Evolutionary conservation across 805 yeast genomes (phyloP).

Genomic region (Pichia rugopelliculosa): DNA sequence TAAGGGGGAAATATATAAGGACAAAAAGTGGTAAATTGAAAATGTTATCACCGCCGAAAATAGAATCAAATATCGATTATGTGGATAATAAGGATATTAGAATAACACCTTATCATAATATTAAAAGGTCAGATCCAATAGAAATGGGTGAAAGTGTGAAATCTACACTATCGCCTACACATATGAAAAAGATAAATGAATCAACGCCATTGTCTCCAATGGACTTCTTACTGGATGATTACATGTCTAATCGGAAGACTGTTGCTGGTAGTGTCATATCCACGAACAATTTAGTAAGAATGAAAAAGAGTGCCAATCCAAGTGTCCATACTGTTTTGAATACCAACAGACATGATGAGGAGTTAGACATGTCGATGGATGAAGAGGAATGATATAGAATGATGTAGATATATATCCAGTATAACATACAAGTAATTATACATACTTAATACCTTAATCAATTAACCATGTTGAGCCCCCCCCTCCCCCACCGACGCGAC

Average conservation of each 20-base stretch:
- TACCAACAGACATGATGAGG: not conserved
- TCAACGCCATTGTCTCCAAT: conserved; percentile 31
- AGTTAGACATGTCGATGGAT: conserved; percentile 6
- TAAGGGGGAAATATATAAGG: conserved; percentile 1
- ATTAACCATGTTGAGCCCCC: not conserved
- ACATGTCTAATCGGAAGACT: not conserved
- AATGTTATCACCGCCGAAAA: conserved; percentile 1
- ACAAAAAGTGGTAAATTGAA: conserved; percentile 2
- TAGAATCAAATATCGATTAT: not conserved
- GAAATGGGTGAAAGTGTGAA: conserved; percentile 17
- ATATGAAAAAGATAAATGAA: conserved; percentile 27
- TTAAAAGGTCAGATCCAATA: conserved; percentile 1
- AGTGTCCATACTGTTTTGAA: not conserved
- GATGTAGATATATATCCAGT: not conserved
- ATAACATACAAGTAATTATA: no score
- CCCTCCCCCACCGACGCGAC: not conserved
- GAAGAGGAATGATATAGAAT: not conserved
- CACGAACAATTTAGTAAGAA: not conserved
- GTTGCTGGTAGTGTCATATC: not conserved
- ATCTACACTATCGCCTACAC: conserved; percentile 24
- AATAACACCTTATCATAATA: not conserved
- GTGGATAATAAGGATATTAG: not conserved
- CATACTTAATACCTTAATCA: no score
- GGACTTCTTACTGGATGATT: conserved; percentile 26
- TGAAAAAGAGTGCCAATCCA: not conserved